Percentiles rank a stretch among this genome's conserved stretches.
Evolutionary conservation across 2,329 filamentous ascomycete species (phyloP).

Genomic region (Sporothrix luriei): DNA sequence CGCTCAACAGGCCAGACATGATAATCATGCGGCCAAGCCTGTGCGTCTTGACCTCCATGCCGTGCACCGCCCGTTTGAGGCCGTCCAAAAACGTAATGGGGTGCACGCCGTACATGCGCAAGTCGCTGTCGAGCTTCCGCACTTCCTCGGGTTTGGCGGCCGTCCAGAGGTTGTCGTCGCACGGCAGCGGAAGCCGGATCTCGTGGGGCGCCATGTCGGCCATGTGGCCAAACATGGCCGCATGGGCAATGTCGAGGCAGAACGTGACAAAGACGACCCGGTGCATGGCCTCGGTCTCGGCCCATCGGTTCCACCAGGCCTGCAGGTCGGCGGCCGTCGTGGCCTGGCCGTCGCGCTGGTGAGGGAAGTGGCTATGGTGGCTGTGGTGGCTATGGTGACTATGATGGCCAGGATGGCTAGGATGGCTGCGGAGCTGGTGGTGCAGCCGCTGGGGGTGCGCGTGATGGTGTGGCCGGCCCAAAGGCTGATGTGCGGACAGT

Average conservation of each 20-base stretch:
- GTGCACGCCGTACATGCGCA: constrained; percentile 77
- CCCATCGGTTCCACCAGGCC: constrained; percentile 82
- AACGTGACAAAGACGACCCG: constrained; percentile 87
- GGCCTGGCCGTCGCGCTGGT: constrained; percentile 21
- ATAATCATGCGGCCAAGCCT: constrained; percentile 87
- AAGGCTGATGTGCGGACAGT: not conserved
- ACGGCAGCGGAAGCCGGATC: constrained; percentile 81
- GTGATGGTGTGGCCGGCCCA: constrained; percentile 12
- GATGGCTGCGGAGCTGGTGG: constrained; percentile 4
- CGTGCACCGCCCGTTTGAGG: constrained; percentile 79
- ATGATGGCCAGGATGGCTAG: too few relatives aligned
- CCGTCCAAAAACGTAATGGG: constrained; percentile 81
- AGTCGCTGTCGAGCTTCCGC: constrained; percentile 71
- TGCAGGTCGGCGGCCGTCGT: constrained; percentile 45
- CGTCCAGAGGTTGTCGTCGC: constrained; percentile 84
- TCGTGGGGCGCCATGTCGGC: constrained; percentile 91
- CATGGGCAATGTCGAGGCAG: constrained; percentile 84
- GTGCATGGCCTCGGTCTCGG: constrained; percentile 83
- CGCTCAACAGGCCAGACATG: constrained; percentile 86
- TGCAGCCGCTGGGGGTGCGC: constrained; percentile 22
- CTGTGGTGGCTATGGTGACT: not conserved
- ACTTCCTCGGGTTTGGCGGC: constrained; percentile 77
- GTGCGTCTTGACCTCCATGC: constrained; percentile 79
- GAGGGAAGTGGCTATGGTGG: constrained; percentile 18
- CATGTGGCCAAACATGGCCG: constrained; percentile 88